Base-by-base conservation (phyloP, 495 filamentous ascomycete species). In the Hapsidospora chrysogenum region DNA sequence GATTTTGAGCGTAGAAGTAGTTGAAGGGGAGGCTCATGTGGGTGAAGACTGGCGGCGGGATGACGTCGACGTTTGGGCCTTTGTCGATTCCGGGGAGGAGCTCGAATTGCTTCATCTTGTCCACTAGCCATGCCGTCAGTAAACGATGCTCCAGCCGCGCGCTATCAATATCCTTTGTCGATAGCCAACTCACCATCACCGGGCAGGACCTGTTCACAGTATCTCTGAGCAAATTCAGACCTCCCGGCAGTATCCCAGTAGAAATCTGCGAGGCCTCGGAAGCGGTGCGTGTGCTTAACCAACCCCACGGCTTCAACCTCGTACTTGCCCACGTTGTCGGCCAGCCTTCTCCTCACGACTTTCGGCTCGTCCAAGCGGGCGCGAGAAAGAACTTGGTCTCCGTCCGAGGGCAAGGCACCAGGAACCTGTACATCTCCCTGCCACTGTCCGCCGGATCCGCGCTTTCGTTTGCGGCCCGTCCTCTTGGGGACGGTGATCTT, bases 401-500 rank as follows among this genome's bases (percentile, higher is more conserved):
- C 28, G 22, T 36, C 26, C 27, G 22, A 21, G 9, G 33, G 13
- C 26, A 17, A 37, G 39, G 45, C 52, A 44, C 44, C 48, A 16
- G 30, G 15, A 6, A 37, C 25, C 16, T 45, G 34, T 17, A 45
- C 27, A 9, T 46, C 45, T n/a, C 46, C 51, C 10, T 52, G 48
- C 45, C 78, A 92, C 1, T 77, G 76, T 20, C 65, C 78, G 38
- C 71, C 44, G 6, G 72, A 75, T 5, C 80, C 83, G 31, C 73
- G 61, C 53, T 83, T 89, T 20, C 84, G 70, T 50, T 81, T 94
- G 29, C 84, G 69, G 3, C 85, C 84, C 4, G 83, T 92, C 29
- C 80, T 61, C 52, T 80, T 87, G 0, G 92, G 92, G 2, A 94
- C 73, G 0, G 78, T 84, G 30, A 97, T 65, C 55, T 85, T 85